Evolutionary conservation across 1,139 yeast genomes (phyloP).

Genomic region (Blastobotrys serpentis): DNA sequence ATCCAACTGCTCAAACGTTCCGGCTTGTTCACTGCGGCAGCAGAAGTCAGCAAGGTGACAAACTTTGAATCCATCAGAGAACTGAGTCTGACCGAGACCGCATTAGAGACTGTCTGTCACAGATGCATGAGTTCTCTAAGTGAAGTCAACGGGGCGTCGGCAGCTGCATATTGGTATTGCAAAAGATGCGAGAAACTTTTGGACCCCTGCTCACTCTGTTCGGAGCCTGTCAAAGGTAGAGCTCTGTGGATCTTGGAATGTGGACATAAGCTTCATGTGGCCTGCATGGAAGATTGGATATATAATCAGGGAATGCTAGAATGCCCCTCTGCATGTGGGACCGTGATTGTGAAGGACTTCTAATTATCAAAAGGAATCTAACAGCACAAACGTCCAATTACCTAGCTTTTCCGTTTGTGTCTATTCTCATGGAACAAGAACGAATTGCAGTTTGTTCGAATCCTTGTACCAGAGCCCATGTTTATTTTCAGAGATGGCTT

Average conservation of each 20-base stretch:
- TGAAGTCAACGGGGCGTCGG: slow-evolving; percentile 43
- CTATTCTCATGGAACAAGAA: no score
- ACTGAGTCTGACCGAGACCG: slow-evolving; percentile 54
- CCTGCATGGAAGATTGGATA: slow-evolving; percentile 80
- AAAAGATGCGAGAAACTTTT: slow-evolving; percentile 61
- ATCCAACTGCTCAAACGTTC: slow-evolving; percentile 55
- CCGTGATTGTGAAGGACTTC: slow-evolving; percentile 13
- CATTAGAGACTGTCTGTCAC: slow-evolving; percentile 65
- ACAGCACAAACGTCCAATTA: no score
- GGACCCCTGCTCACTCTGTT: slow-evolving; percentile 76
- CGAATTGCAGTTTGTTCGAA: no score
- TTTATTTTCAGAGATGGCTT: no score
- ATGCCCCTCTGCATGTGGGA: slow-evolving; percentile 80
- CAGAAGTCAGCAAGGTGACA: slow-evolving; percentile 51
- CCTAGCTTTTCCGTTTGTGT: no score
- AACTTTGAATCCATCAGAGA: slow-evolving; percentile 47
- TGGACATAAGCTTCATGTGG: slow-evolving; percentile 86
- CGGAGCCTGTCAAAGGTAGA: slow-evolving; percentile 73
- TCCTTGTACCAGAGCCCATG: no score
- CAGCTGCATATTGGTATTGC: slow-evolving; percentile 80
- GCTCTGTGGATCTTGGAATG: slow-evolving; percentile 68
- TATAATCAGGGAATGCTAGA: slow-evolving; percentile 58
- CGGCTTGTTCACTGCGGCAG: slow-evolving; percentile 56
- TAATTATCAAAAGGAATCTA: not conserved
- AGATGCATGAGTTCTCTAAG: slow-evolving; percentile 61